Percentiles rank a stretch among this genome's conserved stretches.
Evolutionary conservation across 2,329 filamentous ascomycete species (phyloP).

Genomic region (Hypocrella siamensis): DNA sequence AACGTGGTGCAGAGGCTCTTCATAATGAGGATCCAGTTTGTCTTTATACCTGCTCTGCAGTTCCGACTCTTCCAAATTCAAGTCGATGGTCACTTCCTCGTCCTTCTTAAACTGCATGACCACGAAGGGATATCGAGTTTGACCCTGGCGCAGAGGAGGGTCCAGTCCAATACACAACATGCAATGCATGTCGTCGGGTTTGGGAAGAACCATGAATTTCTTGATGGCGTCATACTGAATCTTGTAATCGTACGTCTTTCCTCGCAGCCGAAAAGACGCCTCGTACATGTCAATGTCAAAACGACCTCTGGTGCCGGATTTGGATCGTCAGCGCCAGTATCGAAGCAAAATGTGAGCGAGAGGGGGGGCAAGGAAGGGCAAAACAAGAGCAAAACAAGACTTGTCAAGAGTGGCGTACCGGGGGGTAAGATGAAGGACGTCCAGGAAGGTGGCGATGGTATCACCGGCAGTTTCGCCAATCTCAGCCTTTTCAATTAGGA

Average conservation of each 20-base stretch:
- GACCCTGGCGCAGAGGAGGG: conserved; percentile 86
- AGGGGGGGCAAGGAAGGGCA: too few species aligned
- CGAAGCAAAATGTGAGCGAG: neutral
- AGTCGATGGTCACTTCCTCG: conserved; percentile 88
- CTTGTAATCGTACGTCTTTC: conserved; percentile 99
- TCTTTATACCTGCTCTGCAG: conserved; percentile 76
- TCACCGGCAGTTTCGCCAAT: conserved; percentile 98
- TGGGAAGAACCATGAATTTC: conserved; percentile 96
- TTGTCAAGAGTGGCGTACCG: conserved; percentile 50
- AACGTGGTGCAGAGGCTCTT: conserved; percentile 83
- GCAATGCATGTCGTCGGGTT: conserved; percentile 94
- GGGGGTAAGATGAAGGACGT: conserved; percentile 91
- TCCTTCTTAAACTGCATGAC: conserved; percentile 99
- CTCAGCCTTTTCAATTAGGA: conserved; percentile 93
- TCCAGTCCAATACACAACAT: conserved; percentile 91
- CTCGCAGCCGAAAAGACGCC: conserved; percentile 85
- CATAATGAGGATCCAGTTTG: conserved; percentile 78
- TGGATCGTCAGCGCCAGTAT: neutral
- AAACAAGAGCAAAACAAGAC: too few species aligned
- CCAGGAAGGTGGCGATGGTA: conserved; percentile 92
- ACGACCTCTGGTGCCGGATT: conserved; percentile 52
- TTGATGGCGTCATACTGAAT: conserved; percentile 97
- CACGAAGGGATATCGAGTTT: conserved; percentile 93
- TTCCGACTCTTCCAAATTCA: conserved; percentile 88
- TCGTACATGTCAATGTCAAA: conserved; percentile 99